Conservation (phyloP, 2,329 filamentous ascomycete species). For the Ustulina deusta region DNA sequence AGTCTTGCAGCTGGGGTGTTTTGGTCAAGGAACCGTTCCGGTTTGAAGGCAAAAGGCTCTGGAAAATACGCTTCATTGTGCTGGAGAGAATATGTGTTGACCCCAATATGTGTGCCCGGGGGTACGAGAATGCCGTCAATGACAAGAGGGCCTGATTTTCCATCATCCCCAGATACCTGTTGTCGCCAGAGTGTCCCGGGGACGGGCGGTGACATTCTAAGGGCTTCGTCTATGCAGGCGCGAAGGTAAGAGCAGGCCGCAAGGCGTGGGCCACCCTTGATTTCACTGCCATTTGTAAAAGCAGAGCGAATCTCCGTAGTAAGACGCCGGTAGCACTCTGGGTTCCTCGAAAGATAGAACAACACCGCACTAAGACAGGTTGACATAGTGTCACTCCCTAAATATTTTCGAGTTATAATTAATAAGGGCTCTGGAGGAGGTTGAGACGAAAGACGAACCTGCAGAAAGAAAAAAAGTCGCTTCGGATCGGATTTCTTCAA, state of each 20-base stretch:
- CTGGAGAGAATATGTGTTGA: constrained; percentile 27
- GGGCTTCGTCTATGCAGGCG: constrained; percentile 29
- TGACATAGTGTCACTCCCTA: constrained; percentile 30
- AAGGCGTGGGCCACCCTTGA: constrained; percentile 8
- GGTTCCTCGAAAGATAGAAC: constrained; percentile 26
- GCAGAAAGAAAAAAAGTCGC: constrained; percentile 26
- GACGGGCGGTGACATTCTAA: constrained; percentile 24
- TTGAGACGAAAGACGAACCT: constrained; percentile 10
- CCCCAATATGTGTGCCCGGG: constrained; percentile 20
- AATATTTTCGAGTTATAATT: background rate
- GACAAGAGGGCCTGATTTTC: constrained; percentile 3
- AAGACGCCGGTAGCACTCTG: constrained; percentile 9
- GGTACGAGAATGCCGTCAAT: constrained; percentile 25
- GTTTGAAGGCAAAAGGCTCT: constrained; percentile 21
- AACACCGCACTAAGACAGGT: constrained; percentile 27
- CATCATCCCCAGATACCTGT: background rate
- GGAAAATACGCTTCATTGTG: constrained; percentile 29
- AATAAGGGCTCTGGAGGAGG: background rate
- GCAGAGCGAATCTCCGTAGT: constrained; percentile 26
- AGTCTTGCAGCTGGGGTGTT: background rate
- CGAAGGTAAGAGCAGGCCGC: constrained; percentile 22
- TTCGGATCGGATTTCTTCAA: constrained; percentile 23
- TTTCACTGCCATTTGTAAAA: constrained; percentile 15
- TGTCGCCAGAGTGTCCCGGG: constrained; percentile 23
- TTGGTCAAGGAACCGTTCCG: constrained; percentile 18